Percentiles rank a stretch among this genome's conserved stretches.
These are phyloP conservation scores for Coemansia sp. DNA, from an alignment of 192 early-diverging fungal genomes.

Conservation along the genomic window DNA sequence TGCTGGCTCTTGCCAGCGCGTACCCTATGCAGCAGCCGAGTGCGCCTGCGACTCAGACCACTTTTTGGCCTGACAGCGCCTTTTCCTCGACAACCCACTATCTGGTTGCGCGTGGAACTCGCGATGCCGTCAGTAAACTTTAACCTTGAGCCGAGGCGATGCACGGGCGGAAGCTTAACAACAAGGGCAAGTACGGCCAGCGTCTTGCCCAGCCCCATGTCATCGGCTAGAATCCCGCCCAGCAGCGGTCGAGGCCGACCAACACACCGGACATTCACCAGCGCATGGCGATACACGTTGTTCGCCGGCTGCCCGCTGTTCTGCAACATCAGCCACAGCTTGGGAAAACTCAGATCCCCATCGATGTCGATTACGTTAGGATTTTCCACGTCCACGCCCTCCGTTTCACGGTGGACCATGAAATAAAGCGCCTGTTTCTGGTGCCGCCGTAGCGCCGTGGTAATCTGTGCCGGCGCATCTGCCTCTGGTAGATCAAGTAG, in stretches of 20 bases:
- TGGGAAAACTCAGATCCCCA: slow-evolving; percentile 20
- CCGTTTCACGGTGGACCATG: slow-evolving; percentile 72
- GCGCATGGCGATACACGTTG: slow-evolving; percentile 25
- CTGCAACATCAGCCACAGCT: slow-evolving; percentile 28
- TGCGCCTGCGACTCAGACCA: background rate
- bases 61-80: background rate
- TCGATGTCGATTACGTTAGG: slow-evolving; percentile 4
- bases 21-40: slow-evolving; percentile 10
- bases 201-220: slow-evolving; percentile 56
- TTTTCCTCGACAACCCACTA: background rate
- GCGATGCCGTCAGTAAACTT: slow-evolving; percentile 28
- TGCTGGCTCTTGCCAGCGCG: background rate
- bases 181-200: slow-evolving; percentile 40
- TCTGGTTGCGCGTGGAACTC: background rate
- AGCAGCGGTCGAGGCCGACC: slow-evolving; percentile 30
- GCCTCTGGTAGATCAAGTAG: slow-evolving; percentile 49
- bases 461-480: slow-evolving; percentile 45
- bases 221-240: slow-evolving; percentile 50
- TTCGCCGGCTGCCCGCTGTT: background rate
- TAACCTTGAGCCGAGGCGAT: slow-evolving; percentile 24
- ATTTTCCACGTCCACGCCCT: slow-evolving; percentile 57
- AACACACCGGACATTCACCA: slow-evolving; percentile 32
- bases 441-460: slow-evolving; percentile 69
- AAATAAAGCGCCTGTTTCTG: slow-evolving; percentile 84
- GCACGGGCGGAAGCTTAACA: slow-evolving; percentile 12